These are phyloP conservation scores for Phytophthora rubi DNA, from an alignment of 352 stramenopile genomes.

Conservation along the genomic window DNA sequence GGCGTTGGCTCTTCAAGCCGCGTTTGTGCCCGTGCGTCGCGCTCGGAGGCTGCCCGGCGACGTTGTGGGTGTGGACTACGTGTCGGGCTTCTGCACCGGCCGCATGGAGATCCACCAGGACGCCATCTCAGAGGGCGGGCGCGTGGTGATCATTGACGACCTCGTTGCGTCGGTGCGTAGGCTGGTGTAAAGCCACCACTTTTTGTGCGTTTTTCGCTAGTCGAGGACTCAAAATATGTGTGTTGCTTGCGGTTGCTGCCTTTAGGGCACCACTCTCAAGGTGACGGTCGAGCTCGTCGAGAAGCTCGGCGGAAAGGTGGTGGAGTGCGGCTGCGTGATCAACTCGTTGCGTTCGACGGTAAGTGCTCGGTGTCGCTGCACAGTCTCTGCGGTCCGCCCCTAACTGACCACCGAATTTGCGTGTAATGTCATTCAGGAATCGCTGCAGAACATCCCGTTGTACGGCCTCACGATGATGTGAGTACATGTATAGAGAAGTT, in stretches of 20 bases:
- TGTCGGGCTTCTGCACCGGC: constrained; percentile 72
- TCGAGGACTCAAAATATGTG: constrained; percentile 8
- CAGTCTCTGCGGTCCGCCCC: neutral
- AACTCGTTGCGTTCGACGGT: constrained; percentile 64
- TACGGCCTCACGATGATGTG: constrained; percentile 65
- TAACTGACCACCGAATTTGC: constrained; percentile 24
- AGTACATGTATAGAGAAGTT: constrained; percentile 11
- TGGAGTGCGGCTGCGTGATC: constrained; percentile 86
- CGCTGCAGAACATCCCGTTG: constrained; percentile 53
- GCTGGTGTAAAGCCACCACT: neutral
- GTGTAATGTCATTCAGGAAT: constrained; percentile 39
- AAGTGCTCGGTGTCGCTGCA: constrained; percentile 10
- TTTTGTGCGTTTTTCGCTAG: constrained; percentile 6
- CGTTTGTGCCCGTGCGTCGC: constrained; percentile 79
- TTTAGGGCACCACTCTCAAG: constrained; percentile 79
- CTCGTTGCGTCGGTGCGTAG: constrained; percentile 70
- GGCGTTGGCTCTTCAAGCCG: constrained; percentile 64
- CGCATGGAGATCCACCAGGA: constrained; percentile 87
- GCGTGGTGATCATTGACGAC: constrained; percentile 84
- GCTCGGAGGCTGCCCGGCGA: constrained; percentile 67
- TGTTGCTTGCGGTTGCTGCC: neutral
- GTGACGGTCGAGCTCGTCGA: constrained; percentile 81
- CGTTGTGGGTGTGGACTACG: constrained; percentile 84
- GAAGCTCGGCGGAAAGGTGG: constrained; percentile 67
- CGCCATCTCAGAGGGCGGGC: constrained; percentile 67